Evolutionary conservation across 805 yeast species (phyloP).

Genomic region (Yarrowia sp.): DNA sequence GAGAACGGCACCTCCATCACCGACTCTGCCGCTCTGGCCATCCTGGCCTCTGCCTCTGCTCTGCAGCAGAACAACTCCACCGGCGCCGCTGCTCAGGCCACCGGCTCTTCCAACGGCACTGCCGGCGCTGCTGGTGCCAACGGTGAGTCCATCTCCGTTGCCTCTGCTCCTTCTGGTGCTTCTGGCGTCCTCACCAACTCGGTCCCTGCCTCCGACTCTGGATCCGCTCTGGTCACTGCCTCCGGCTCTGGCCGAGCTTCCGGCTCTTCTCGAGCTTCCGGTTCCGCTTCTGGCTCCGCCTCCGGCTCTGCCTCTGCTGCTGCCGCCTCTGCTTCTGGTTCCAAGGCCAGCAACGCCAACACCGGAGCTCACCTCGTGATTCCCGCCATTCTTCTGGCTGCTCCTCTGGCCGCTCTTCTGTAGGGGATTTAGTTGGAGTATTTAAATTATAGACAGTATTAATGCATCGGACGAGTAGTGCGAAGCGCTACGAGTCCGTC

Average conservation of each 20-base stretch:
- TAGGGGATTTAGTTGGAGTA: not conserved
- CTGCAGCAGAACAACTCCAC: conserved; percentile 1
- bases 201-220: conserved; percentile 23
- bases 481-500: too few species aligned
- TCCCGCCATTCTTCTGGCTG: conserved; percentile 22
- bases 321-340: conserved; percentile 1
- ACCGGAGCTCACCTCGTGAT: conserved; percentile 5
- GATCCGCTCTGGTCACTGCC: conserved; percentile 14
- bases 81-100: conserved; percentile 3
- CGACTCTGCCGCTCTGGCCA: conserved; percentile 11
- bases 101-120: not conserved
- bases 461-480: not conserved
- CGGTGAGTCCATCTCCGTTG: conserved; percentile 11
- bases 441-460: not conserved
- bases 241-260: conserved; percentile 2
- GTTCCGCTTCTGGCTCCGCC: conserved; percentile 6
- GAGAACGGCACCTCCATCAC: conserved; percentile 20
- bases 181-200: conserved; percentile 22
- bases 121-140: not conserved
- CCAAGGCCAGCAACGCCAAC: not conserved
- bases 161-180: conserved; percentile 20
- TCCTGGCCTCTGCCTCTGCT: conserved; percentile 9
- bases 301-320: conserved; percentile 14
- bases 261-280: not conserved
- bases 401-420: conserved; percentile 19